Base-by-base conservation (phyloP, 202 grass and related monocot species). In the Brachypodium distachyon region DNA sequence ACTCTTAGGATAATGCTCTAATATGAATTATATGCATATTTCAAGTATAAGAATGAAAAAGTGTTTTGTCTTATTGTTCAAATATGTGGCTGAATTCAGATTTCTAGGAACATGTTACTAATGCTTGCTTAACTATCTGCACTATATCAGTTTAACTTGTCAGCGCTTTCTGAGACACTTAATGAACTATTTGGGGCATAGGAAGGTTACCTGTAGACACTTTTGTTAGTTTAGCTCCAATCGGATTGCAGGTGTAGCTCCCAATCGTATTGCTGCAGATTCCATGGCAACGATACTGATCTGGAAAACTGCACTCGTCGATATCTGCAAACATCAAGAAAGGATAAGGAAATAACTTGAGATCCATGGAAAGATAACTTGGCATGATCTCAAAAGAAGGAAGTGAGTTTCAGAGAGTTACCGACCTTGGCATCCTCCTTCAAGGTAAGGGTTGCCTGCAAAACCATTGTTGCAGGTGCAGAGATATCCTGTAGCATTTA, bases 391-490 rank as follows among this genome's bases (percentile, higher is more conserved):
- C 9, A 31, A 43, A 72, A 53, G 6, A 64, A 64, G 4, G 48
- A 64, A 53, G 25, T 40, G 61, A 16, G 14, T 21, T 31, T 1
- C 40, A 40, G 10, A n/a, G 21, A 68, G 9, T 37, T 34, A 47
- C 6, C 56, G 12, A 90, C 88, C 88, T 84, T 61, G 52, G 40
- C 88, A 87, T 70, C 84, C 88, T 56, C 28, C n/a, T 38, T 21
- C 4, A 0, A 87, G 58, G 32, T 80, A 87, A 1, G 88, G 76
- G 26, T 91, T 91, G 5, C 88, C 88, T 54, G 32, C 4, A 33
- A 74, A 91, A 4, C 88, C 88, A 9, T 71, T 4, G 0, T 10
- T 41, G 61, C 88, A 91, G 0, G 2, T 60, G 39, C 88, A 87
- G 5, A 67, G 33, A 55, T 87, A 87, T 0, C 84, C 84, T 60